phyloP scores from a whole-genome alignment of 805 yeast genomes.

The Nakazawaea populi region DNA sequence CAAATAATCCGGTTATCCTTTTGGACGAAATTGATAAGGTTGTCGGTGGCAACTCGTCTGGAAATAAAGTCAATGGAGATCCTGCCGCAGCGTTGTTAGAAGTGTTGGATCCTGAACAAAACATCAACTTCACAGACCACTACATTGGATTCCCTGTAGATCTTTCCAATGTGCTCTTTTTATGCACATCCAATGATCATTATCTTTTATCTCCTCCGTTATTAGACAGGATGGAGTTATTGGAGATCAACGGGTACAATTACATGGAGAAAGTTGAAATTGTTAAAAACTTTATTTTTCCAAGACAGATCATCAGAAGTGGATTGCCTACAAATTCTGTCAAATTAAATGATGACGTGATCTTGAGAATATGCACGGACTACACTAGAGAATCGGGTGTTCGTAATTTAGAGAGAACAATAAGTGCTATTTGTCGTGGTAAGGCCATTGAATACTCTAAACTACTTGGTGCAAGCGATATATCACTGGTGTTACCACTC shows the following conservation, averaged over 20 bases:
- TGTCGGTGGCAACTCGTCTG: constrained; percentile 40
- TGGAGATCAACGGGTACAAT: constrained; percentile 74
- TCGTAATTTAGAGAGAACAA: constrained; percentile 65
- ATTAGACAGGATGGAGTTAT: constrained; percentile 78
- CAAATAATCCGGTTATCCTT: constrained; percentile 78
- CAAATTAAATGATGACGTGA: constrained; percentile 42
- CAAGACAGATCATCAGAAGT: constrained; percentile 66
- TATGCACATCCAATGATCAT: constrained; percentile 82
- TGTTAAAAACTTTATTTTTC: constrained; percentile 62
- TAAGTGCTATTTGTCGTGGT: constrained; percentile 73
- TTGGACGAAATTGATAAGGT: constrained; percentile 85
- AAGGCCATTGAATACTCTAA: constrained; percentile 69
- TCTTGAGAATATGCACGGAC: constrained; percentile 55
- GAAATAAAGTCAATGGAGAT: constrained; percentile 60
- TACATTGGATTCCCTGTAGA: constrained; percentile 84
- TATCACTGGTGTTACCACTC: constrained; percentile 17
- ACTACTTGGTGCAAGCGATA: constrained; percentile 14
- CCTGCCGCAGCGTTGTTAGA: constrained; percentile 88
- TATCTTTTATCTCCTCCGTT: constrained; percentile 69
- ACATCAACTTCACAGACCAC: constrained; percentile 69
- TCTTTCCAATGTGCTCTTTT: constrained; percentile 70
- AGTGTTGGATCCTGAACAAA: constrained; percentile 88
- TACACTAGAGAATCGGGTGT: constrained; percentile 89
- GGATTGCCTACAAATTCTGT: constrained; percentile 49
- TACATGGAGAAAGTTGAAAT: constrained; percentile 71